These are phyloP conservation scores for Borealophlyctis nickersoniae DNA, from an alignment of 192 early-diverging fungal species.

Conservation along the genomic window DNA sequence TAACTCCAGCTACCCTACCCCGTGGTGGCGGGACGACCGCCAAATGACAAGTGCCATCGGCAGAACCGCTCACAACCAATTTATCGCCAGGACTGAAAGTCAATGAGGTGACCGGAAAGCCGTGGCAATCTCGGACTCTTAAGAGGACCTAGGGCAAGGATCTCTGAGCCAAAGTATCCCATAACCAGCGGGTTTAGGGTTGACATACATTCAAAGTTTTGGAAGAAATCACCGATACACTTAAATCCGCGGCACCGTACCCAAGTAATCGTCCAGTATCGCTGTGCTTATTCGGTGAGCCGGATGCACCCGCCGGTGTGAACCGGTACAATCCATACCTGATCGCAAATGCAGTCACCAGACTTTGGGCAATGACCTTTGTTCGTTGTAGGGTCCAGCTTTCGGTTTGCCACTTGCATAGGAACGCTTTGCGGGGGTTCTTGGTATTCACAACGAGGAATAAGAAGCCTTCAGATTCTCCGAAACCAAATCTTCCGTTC, in stretches of 20 bases:
- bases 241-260: constrained; percentile 70
- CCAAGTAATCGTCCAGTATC: constrained; percentile 66
- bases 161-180: neutral
- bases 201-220: constrained; percentile 49
- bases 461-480: constrained; percentile 48
- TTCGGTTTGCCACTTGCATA: constrained; percentile 59
- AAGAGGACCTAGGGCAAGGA: constrained; percentile 39
- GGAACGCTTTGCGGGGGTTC: constrained; percentile 46
- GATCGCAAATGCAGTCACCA: constrained; percentile 64
- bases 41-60: constrained; percentile 64
- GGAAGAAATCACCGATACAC: constrained; percentile 64
- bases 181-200: neutral
- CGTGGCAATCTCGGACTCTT: constrained; percentile 68
- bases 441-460: constrained; percentile 67
- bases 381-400: constrained; percentile 53
- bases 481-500: constrained; percentile 55
- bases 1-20: constrained; percentile 26
- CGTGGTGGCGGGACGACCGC: constrained; percentile 20
- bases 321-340: constrained; percentile 40
- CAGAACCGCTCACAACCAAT: constrained; percentile 74
- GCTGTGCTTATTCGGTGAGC: constrained; percentile 37
- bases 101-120: constrained; percentile 75
- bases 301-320: constrained; percentile 6
- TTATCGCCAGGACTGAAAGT: constrained; percentile 66
- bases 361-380: constrained; percentile 48